Evolutionary conservation across 352 stramenopile species (phyloP), one percentile per base, ranked within the genome.

Genomic region (Phytopythium ostracodes): DNA sequence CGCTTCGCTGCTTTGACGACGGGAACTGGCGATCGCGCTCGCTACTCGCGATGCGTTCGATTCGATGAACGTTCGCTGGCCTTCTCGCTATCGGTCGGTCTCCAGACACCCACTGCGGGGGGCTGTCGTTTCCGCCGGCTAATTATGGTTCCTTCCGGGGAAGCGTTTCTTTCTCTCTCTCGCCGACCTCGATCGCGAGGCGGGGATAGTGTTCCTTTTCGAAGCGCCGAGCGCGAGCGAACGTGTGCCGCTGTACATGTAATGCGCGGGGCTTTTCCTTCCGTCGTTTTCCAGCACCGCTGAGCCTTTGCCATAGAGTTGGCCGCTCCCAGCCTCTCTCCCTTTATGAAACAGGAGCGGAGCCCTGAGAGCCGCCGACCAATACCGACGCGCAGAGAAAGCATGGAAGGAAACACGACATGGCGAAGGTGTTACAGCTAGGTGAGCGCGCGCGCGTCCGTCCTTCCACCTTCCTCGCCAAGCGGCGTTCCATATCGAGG

Each of bases 1-100:
- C 11, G 46, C 46, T 25, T 35, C 22, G 24, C 11, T 15, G 6
- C 43, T 29, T 50, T n/a, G 46, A 53, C 46, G 46, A 53, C 46
- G 46, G 46, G 46, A 53, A 53, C 46, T 53, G 46, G 46, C 46
- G 46, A 33, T 35, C 24, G 24, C 42, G 42, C 46, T 53, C 46
- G 46, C 46, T 33, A 53, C 46, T 53, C 46, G n/a, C 46, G 22
- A 22, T 9, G 20, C 12, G 43, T 24, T 50, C 43, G n/a, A 24
- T 50, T 50, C 43, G 43, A 50, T 50, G 43, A 47, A 47, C 42
- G 42, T 47, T 47, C 42, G 42, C 42, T 47, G 43, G 8, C 17
- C 43, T 29, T 27, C 43, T 29, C 22, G n/a, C 43, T 50, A 11
- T 29, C 43, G 29, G 7, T 22, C 42, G 11, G 36, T 33, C n/a